phyloP scores from a whole-genome alignment of 495 filamentous ascomycete species.

The Aspergillus sclerotioniger region DNA sequence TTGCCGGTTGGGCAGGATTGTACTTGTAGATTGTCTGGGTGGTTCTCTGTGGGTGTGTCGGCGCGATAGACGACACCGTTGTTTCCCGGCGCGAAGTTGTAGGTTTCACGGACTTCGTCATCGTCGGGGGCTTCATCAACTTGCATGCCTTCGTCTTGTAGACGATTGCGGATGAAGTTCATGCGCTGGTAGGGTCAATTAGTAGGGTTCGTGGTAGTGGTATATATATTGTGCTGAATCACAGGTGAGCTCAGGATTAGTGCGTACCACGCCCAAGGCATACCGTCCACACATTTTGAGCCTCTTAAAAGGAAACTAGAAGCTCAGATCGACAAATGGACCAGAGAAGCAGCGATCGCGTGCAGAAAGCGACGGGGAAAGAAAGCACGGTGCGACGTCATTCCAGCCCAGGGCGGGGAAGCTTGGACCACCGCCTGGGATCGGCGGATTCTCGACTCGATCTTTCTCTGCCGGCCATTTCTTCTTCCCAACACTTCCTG shows the following conservation, averaged over 20 bases:
- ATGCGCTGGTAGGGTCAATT: constrained; percentile 40
- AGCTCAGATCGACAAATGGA: not conserved
- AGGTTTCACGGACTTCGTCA: constrained; percentile 70
- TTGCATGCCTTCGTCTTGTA: constrained; percentile 72
- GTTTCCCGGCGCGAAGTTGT: constrained; percentile 91
- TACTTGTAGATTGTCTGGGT: not conserved
- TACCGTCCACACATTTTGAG: constrained; percentile 81
- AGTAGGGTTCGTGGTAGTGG: constrained; percentile 10
- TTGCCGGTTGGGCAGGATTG: not conserved
- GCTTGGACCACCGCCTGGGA: too few relatives aligned
- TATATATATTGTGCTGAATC: constrained; percentile 4
- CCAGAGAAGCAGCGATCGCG: not conserved
- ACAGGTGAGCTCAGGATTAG: not conserved
- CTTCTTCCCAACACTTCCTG: too few relatives aligned
- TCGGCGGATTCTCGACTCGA: too few relatives aligned
- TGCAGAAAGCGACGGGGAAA: too few relatives aligned
- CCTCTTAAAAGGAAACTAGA: not conserved
- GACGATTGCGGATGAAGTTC: constrained; percentile 65
- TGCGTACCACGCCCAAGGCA: constrained; percentile 70
- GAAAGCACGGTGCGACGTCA: too few relatives aligned
- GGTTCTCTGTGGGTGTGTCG: constrained; percentile 35
- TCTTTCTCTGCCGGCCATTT: too few relatives aligned
- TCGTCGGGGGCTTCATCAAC: constrained; percentile 77
- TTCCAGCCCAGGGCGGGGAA: too few relatives aligned
- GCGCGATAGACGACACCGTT: constrained; percentile 86